Evolutionary conservation across 2,329 filamentous ascomycete genomes (phyloP), one percentile per base, ranked within the genome.

Genomic region (Nothophaeocryptopus gaeumannii): DNA sequence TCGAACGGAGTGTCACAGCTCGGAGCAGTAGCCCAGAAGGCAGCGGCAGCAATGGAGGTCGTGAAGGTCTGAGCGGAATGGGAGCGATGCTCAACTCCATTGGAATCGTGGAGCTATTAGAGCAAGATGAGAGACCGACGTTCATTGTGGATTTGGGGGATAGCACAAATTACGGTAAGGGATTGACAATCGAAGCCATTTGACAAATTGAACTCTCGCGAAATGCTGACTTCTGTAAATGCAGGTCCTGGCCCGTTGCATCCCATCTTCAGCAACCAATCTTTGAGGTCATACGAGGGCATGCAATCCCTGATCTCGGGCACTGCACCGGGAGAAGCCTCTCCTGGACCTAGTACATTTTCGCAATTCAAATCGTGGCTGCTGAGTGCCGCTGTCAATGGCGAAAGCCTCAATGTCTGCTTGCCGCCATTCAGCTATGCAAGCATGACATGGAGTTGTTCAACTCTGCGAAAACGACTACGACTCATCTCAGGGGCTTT

Each of bases 51-150:
- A 56, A 56, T 43, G 45, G 50, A 32, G 47, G 39, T 12, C 51
- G 39, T 32, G 58, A 59, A 43, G 50, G 47, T 13, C 14, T 49
- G 29, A 51, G 48, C 10, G 50, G 51, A 5, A 41, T 55, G 34
- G 42, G 51, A 14, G 48, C 82, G 44, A 71, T 82, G 43, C 73
- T 91, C 4, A 80, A 80, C 36, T 78, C 79, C 20, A 75, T 90
- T 44, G 84, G 85, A 16, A 77, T 89, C 8, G 70, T 85, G 14
- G 88, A 92, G 66, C 72, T 92, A 34, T 69, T 93, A 35, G 87
- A 92, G 63, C 80, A 86, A 58, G 88, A 93, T 64, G 81, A 85
- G 42, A 76, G 88, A 39, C 88, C 87, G 2, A 88, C 85, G 0
- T 89, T 92, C 60, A 78, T 92, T 36, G 74, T 92, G 31, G 87